Conservation (phyloP, 2,329 filamentous ascomycete genomes). For the Cercospora sojina region DNA sequence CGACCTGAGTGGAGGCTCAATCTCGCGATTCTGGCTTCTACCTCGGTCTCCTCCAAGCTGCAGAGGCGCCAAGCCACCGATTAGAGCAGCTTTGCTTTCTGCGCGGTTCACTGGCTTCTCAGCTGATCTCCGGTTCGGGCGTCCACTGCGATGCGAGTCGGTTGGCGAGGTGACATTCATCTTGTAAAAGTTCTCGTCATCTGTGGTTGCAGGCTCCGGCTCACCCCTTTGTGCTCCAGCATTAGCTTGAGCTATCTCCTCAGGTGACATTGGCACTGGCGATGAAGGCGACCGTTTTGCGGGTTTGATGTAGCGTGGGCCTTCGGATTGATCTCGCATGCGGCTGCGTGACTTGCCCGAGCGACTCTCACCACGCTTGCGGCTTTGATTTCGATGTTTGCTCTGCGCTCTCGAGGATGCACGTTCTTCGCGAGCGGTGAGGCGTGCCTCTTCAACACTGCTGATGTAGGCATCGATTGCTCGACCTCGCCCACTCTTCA, state of each 20-base stretch:
- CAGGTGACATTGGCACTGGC: slow-evolving; percentile 89
- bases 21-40: slow-evolving; percentile 61
- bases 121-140: slow-evolving; percentile 8
- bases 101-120: slow-evolving; percentile 6
- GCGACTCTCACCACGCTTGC: slow-evolving; percentile 46
- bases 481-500: slow-evolving; percentile 58
- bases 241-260: slow-evolving; percentile 57
- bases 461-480: slow-evolving; percentile 82
- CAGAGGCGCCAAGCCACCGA: slow-evolving; percentile 26
- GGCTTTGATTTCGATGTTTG: slow-evolving; percentile 48
- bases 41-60: slow-evolving; percentile 49
- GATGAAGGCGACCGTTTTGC: slow-evolving; percentile 87
- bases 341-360: slow-evolving; percentile 45
- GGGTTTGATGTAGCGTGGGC: slow-evolving; percentile 70
- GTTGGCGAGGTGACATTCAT: slow-evolving; percentile 38
- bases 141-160: slow-evolving; percentile 30
- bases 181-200: slow-evolving; percentile 52
- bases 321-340: slow-evolving; percentile 57
- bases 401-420: slow-evolving; percentile 33
- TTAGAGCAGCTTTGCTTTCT: slow-evolving; percentile 43
- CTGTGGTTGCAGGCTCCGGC: slow-evolving; percentile 47
- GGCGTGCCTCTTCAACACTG: slow-evolving; percentile 70
- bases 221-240: slow-evolving; percentile 39
- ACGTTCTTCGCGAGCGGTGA: slow-evolving; percentile 40
- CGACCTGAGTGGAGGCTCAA: slow-evolving; percentile 63